Base-by-base conservation (phyloP, 108 stramenopile genomes). In the Hondaea fermentalgiana region DNA sequence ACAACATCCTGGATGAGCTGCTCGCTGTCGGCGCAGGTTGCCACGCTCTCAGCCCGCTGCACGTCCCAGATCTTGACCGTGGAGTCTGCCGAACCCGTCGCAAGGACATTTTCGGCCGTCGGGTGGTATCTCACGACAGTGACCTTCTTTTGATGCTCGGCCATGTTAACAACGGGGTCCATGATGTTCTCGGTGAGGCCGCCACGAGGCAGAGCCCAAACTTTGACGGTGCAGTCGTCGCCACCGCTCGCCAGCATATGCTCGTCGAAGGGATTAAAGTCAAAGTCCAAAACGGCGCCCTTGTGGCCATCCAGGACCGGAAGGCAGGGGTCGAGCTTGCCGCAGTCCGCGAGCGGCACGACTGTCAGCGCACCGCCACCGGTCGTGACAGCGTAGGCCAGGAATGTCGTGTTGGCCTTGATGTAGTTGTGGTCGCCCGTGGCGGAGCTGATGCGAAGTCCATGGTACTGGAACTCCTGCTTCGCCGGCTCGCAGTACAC, bases 401-500 rank as follows among this genome's bases (percentile, higher is more conserved):
- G 97, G 93, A 96, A 99, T 93, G 97, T 97, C 19, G 97, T 94
- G 83, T 98, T 98, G 28, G 97, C 99, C 92, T 99, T 99, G 95
- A 98, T 98, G 95, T 98, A 98, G 64, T 97, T 97, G 90, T 98
- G 98, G 76, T 99, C 99, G 58, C 99, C 98, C 59, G 97, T 97
- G 8, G 96, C 96, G 21, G 98, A 97, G 51, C 97, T 94, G 44
- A 98, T 94, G n/a, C 96, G 95, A 87, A 97, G 94, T n/a, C 94
- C 96, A 43, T 47, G 51, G 76, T 83, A 83, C 25, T 83, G 76
- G 25, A 53, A 47, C 23, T 83, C 76, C 76, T 47, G 76, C 76
- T 83, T 83, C 23, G 49, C 51, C 45, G 76, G 76, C 76, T 83
- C 49, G 76, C 76, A 83, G 76, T 83, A 83, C 49, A 83, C 76